phyloP scores from a whole-genome alignment of 352 stramenopile genomes.

The Pythium monospermum region DNA sequence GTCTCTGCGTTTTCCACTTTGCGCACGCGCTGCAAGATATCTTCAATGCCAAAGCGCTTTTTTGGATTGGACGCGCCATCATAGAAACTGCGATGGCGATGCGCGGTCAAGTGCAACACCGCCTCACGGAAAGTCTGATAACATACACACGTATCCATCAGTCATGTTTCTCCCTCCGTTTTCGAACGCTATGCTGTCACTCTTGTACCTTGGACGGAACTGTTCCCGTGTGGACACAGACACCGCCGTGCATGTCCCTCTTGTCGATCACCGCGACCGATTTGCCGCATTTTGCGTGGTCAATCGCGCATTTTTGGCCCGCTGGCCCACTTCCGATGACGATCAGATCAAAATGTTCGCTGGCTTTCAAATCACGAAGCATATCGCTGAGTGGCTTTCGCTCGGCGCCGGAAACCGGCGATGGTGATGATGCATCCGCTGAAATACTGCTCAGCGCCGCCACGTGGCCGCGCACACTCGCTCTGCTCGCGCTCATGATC shows the following conservation, averaged over 20 bases:
- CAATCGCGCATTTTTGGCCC: conserved; percentile 82
- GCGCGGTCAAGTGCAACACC: conserved; percentile 87
- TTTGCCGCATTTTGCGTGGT: conserved; percentile 80
- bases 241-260: conserved; percentile 47
- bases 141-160: too few relatives aligned
- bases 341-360: conserved; percentile 78
- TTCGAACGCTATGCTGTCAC: too few relatives aligned
- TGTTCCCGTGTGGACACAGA: conserved; percentile 83
- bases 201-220: conserved; percentile 89
- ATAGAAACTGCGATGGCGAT: conserved; percentile 86
- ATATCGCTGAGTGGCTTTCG: too few relatives aligned
- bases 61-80: conserved; percentile 83
- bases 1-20: conserved; percentile 70
- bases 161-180: too few relatives aligned
- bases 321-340: conserved; percentile 85
- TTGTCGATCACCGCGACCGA: conserved; percentile 79
- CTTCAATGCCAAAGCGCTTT: conserved; percentile 78
- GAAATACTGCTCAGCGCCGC: too few relatives aligned
- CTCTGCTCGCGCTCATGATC: too few relatives aligned
- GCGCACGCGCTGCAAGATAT: conserved; percentile 80
- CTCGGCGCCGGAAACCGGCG: too few relatives aligned
- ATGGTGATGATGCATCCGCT: too few relatives aligned
- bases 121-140: conserved; percentile 90
- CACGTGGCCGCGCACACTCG: too few relatives aligned
- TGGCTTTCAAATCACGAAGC: too few relatives aligned